Base-by-base conservation (phyloP, 2,329 filamentous ascomycete genomes). In the Setomelanomma holmii region DNA sequence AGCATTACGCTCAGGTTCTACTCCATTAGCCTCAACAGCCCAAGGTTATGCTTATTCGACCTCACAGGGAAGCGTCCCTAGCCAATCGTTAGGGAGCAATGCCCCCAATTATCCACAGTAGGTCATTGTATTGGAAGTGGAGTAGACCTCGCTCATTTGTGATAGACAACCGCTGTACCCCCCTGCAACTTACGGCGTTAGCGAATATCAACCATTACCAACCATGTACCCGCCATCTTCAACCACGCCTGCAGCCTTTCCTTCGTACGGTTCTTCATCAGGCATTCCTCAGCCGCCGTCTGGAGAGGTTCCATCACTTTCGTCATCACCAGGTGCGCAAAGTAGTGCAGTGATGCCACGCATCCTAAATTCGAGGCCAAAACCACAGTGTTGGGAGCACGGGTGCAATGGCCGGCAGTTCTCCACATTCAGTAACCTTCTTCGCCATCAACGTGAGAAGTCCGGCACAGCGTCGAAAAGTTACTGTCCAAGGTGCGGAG, bases 381-480 rank as follows among this genome's bases (percentile, higher is more conserved):
- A 96, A 77, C 92, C 93, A 40, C 91, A 96, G 72, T 97, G 93
- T 76, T 98, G 91, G 90, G 93, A 97, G 55, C 93, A 98, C 69
- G 93, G 93, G 10, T 98, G 93, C 80, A 96, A 97, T 67, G 93
- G 93, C 17, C 87, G 93, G 23, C 90, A 96, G 68, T 98, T 98
- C 71, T 96, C 91, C 16, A 97, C 93, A 3, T 97, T 97, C 72
- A 96, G 92, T 83, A 97, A 97, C 72, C 84, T 97, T 3, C 80
- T 97, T 33, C 84, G 93, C 57, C 93, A 98, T 73, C 93, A 97
- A 75, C 86, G 93, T 38, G 93, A 98, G 76, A 97, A 96, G 75
- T 96, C 91, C 0, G 93, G 93, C 21, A 92, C 93, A 45, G 91
- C 93, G 10, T 82, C 89, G 23, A 97, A 97, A 78, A 91, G 91